These are phyloP conservation scores for Talaromyces sp. DNA, from an alignment of 2,329 filamentous ascomycete species.

Conservation along the genomic window DNA sequence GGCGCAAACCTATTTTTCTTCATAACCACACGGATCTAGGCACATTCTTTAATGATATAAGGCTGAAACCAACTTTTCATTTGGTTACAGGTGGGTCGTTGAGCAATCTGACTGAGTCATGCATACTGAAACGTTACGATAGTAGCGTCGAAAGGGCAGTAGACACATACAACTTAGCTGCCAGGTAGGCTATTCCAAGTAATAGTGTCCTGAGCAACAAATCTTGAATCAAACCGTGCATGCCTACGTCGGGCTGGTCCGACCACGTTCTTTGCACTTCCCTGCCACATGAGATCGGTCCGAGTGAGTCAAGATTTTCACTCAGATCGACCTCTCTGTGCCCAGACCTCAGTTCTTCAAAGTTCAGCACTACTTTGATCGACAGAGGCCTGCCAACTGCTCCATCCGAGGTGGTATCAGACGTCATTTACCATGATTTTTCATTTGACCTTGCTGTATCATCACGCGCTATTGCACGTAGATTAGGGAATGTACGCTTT, in stretches of 20 bases:
- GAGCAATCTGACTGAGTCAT: background rate
- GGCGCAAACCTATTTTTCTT: background rate
- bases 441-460: no score
- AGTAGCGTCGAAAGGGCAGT: background rate
- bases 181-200: background rate
- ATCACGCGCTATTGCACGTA: background rate
- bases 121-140: background rate
- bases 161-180: background rate
- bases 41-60: background rate
- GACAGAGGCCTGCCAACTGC: background rate
- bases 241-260: background rate
- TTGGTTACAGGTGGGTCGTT: background rate
- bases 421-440: slow-evolving; percentile 1
- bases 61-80: background rate
- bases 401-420: background rate
- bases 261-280: background rate
- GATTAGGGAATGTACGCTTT: background rate
- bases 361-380: background rate
- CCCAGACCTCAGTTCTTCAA: background rate
- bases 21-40: background rate
- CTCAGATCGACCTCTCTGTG: background rate
- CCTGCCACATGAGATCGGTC: background rate
- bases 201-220: background rate
- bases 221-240: background rate
- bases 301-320: background rate